A percentile compares a stretch with the other conserved stretches of the same genome.
phyloP scores from a whole-genome alignment of 768 basidiomycete species.

The Boletales sp. region DNA sequence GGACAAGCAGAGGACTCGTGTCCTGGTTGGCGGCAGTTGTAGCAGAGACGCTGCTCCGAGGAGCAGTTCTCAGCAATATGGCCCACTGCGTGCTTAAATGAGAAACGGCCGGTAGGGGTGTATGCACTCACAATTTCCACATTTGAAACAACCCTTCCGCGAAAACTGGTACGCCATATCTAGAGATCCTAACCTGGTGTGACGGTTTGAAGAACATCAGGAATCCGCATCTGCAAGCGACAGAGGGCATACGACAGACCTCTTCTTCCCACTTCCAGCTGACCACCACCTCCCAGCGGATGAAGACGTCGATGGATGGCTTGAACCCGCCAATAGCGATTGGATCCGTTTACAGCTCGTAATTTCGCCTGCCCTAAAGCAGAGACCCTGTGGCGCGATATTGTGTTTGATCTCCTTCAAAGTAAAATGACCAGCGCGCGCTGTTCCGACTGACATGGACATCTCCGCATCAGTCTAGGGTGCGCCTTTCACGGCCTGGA shows the following conservation, averaged over 20 bases:
- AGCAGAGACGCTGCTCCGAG: conserved; percentile 85
- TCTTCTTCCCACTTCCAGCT: conserved; percentile 75
- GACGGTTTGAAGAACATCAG: conserved; percentile 33
- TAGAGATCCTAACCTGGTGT: conserved; percentile 40
- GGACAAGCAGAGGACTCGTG: conserved; percentile 90
- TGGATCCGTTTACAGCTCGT: conserved; percentile 4
- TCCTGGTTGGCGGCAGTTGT: conserved; percentile 93
- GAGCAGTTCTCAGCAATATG: conserved; percentile 93
- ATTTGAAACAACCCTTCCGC: conserved; percentile 91
- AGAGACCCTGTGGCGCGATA: conserved; percentile 26
- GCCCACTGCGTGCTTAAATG: conserved; percentile 54
- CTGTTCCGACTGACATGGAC: conserved; percentile 7
- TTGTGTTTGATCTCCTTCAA: conserved; percentile 4
- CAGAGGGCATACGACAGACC: conserved; percentile 36
- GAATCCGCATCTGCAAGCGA: neutral
- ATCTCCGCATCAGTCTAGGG: conserved; percentile 7
- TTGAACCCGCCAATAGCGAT: conserved; percentile 18
- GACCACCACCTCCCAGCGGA: conserved; percentile 66
- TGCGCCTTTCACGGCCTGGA: conserved; percentile 12
- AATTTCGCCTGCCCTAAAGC: conserved; percentile 34
- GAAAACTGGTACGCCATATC: conserved; percentile 79
- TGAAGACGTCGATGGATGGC: conserved; percentile 38
- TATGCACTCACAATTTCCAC: conserved; percentile 74
- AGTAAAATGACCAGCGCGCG: conserved; percentile 10
- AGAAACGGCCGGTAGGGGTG: conserved; percentile 8